A percentile compares a stretch with the other conserved stretches of the same genome.
Evolutionary conservation across 192 early-diverging fungal species (phyloP).

Genomic region (Cladochytrium replicatum): DNA sequence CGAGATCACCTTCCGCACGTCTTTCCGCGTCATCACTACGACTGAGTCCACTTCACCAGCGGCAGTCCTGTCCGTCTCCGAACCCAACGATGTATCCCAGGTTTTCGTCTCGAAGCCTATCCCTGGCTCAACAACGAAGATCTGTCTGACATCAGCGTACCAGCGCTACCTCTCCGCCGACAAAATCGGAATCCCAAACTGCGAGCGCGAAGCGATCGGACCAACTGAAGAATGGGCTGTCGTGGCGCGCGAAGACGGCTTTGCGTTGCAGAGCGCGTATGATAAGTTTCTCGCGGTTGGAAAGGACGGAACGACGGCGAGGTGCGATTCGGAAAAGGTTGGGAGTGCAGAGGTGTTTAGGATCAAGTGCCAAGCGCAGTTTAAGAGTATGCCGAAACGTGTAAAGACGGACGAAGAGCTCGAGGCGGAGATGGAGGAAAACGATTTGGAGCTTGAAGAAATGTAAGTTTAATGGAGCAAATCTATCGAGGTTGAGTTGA

Average conservation of each 20-base stretch:
- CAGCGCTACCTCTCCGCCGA: conserved; percentile 64
- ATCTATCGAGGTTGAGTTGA: background rate
- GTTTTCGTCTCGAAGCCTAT: conserved; percentile 60
- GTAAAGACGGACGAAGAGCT: conserved; percentile 32
- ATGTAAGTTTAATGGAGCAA: conserved; percentile 35
- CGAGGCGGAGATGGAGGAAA: conserved; percentile 35
- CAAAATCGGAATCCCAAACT: conserved; percentile 68
- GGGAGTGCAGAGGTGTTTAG: conserved; percentile 65
- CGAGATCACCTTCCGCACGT: conserved; percentile 8
- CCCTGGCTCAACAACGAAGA: conserved; percentile 28
- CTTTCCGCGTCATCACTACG: conserved; percentile 8
- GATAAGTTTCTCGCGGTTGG: conserved; percentile 60
- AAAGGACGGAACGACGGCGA: conserved; percentile 22
- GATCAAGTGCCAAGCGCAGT: conserved; percentile 60
- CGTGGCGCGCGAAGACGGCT: conserved; percentile 54
- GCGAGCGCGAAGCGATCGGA: conserved; percentile 63
- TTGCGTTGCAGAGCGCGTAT: conserved; percentile 52
- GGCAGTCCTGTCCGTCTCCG: conserved; percentile 11
- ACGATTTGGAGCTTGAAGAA: conserved; percentile 53
- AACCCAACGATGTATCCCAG: conserved; percentile 46
- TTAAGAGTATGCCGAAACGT: conserved; percentile 35
- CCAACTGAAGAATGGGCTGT: conserved; percentile 72
- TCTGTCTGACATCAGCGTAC: conserved; percentile 48
- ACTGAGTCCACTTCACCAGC: background rate
- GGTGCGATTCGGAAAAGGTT: conserved; percentile 61